Evolutionary conservation across 495 filamentous ascomycete species (phyloP), one percentile per base, ranked within the genome.

Genomic region (Aspergillus nidulans): DNA sequence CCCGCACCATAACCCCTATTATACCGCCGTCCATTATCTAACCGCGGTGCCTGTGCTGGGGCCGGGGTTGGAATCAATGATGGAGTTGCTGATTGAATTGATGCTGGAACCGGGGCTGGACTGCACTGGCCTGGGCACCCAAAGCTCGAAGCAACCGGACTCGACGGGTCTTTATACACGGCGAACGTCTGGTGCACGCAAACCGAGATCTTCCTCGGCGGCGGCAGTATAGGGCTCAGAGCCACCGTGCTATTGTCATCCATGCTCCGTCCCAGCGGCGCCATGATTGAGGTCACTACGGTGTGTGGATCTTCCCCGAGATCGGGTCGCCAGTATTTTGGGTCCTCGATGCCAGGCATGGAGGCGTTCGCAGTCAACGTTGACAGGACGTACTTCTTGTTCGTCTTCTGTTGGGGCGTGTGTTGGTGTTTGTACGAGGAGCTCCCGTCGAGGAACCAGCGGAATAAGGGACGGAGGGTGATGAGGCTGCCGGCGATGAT

Each of bases 401-500:
- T 34, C 10, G 30, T 41, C 39, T 41, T 16, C 18, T 21, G 12
- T 20, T 34, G 28, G 2, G 49, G 19, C 1, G 23, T 25, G 19
- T 34, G 49, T 15, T 36, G 16, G 18, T 41, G n/a, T 15, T 20
- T 18, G 20, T 51, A 51, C 9, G 45, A 48, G 26, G 45, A 48
- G n/a, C 26, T 34, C 1, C 26, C 45, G 23, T 48, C 45, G 7
- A 48, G 45, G 45, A 48, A 48, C 45, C 45, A 48, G 45, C 43
- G 43, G 30, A 34, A 34, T 13, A 34, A 34, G 30, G 72, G 70
- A 5, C 70, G 69, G 24, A 72, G 61, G 16, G 66, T 70, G 19
- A 66, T 58, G n/a, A 75, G 63, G 45, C 70, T 70, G 20, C 68
- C 69, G 8, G 69, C 68, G 3, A 66, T 62, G 55, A 74, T 72